These are phyloP conservation scores for Setaria italica DNA, from an alignment of 202 grass and related monocot genomes.

Conservation along the genomic window DNA sequence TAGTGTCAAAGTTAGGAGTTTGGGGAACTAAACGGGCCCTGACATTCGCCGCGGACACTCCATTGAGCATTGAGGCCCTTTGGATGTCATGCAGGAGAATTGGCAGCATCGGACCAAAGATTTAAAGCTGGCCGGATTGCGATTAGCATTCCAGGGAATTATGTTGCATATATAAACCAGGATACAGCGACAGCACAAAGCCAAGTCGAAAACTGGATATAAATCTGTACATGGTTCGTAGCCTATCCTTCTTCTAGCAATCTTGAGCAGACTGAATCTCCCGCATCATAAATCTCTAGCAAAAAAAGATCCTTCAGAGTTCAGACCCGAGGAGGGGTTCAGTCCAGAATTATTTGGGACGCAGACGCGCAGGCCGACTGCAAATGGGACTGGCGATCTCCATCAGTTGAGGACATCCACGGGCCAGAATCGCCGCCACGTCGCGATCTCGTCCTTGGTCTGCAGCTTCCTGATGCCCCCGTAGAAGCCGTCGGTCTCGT, in stretches of 20 bases:
- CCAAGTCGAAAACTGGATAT: neutral
- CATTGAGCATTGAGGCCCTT: neutral
- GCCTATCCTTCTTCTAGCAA: neutral
- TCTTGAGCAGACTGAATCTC: neutral
- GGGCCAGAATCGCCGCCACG: conserved; percentile 79
- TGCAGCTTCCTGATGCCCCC: conserved; percentile 79
- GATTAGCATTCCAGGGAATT: conserved; percentile 22
- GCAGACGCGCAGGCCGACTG: no score
- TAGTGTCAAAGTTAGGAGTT: no score
- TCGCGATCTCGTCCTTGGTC: conserved; percentile 71
- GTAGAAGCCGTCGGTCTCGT: conserved; percentile 80
- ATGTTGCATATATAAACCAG: neutral
- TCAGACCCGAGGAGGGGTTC: neutral
- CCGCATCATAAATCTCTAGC: conserved; percentile 13
- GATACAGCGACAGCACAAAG: neutral
- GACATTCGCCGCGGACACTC: neutral
- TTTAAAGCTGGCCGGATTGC: neutral
- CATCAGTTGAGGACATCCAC: conserved; percentile 63
- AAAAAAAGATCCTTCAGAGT: neutral
- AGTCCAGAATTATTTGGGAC: neutral
- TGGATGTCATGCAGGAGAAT: neutral
- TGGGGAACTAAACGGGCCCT: no score
- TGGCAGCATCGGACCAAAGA: neutral
- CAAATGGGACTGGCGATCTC: conserved; percentile 3
- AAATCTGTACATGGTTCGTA: conserved; percentile 33